A percentile compares a stretch with the other conserved stretches of the same genome.
These are phyloP conservation scores for Jatropha podagrica DNA, from an alignment of 441 rosid species.

Conservation along the genomic window DNA sequence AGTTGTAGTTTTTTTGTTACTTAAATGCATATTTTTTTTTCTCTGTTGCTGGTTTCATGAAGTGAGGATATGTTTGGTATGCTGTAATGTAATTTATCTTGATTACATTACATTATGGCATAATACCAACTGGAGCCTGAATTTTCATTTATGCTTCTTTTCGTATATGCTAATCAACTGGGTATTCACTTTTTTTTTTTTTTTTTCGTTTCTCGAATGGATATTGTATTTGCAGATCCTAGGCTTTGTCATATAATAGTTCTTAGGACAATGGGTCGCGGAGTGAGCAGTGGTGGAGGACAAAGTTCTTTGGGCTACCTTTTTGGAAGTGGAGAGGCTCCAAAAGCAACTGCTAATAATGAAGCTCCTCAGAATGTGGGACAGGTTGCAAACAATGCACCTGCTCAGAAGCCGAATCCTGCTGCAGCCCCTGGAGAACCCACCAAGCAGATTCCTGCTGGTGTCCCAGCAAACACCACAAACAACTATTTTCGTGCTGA, in stretches of 20 bases:
- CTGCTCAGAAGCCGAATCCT: slow-evolving; percentile 20
- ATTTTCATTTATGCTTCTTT: background rate
- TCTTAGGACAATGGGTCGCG: slow-evolving; percentile 52
- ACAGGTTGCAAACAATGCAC: slow-evolving; percentile 6
- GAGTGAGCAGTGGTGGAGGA: slow-evolving; percentile 67
- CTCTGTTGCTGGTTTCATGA: background rate
- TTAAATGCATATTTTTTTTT: background rate
- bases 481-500: slow-evolving; percentile 51
- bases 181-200: background rate
- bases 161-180: background rate
- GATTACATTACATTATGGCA: no score
- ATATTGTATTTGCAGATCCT: slow-evolving; percentile 6
- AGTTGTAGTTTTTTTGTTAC: background rate
- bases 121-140: background rate
- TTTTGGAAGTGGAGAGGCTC: slow-evolving; percentile 54
- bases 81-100: no score
- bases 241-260: background rate
- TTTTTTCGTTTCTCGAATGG: background rate
- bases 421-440: slow-evolving; percentile 24
- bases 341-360: slow-evolving; percentile 10
- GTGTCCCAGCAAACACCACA: slow-evolving; percentile 37
- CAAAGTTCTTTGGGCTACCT: slow-evolving; percentile 69
- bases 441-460: slow-evolving; percentile 47
- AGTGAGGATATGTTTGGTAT: no score
- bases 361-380: slow-evolving; percentile 18